Conservation (phyloP, 371 early-diverging fungal species). For the Enterocytospora artemiae region DNA sequence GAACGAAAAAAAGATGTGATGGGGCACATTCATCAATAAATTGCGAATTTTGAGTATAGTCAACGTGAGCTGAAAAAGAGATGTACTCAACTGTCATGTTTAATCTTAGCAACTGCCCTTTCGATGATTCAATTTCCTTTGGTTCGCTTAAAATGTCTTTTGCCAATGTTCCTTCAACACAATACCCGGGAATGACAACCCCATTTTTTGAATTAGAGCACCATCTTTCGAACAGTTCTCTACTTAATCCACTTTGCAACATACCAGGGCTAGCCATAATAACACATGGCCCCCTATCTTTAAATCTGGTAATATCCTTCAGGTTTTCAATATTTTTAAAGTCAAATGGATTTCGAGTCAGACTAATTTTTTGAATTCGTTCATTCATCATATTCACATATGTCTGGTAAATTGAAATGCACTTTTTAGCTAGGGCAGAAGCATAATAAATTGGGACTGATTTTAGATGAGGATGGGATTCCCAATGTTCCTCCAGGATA, state of each 20-base stretch:
- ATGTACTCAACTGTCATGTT: conserved; percentile 86
- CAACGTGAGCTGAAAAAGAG: conserved; percentile 97
- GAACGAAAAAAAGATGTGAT: conserved; percentile 88
- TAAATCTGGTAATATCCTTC: conserved; percentile 77
- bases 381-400: conserved; percentile 99
- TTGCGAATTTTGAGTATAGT: conserved; percentile 87
- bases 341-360: conserved; percentile 82
- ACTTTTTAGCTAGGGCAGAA: conserved; percentile 84
- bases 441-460: conserved; percentile 93
- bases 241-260: conserved; percentile 92
- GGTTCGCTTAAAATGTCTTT: conserved; percentile 87
- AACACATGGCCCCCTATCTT: conserved; percentile 91
- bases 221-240: conserved; percentile 95
- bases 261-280: conserved; percentile 99
- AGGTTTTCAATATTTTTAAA: conserved; percentile 90
- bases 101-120: conserved; percentile 76
- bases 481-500: conserved; percentile 98
- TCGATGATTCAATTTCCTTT: conserved; percentile 69
- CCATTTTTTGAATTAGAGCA: conserved; percentile 85
- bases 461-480: conserved; percentile 71
- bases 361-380: conserved; percentile 77
- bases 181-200: conserved; percentile 91
- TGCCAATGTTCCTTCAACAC: conserved; percentile 93
- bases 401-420: conserved; percentile 94
- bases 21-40: conserved; percentile 92